Base-by-base conservation (phyloP, 192 early-diverging fungal genomes). In the Podila epicladia region DNA sequence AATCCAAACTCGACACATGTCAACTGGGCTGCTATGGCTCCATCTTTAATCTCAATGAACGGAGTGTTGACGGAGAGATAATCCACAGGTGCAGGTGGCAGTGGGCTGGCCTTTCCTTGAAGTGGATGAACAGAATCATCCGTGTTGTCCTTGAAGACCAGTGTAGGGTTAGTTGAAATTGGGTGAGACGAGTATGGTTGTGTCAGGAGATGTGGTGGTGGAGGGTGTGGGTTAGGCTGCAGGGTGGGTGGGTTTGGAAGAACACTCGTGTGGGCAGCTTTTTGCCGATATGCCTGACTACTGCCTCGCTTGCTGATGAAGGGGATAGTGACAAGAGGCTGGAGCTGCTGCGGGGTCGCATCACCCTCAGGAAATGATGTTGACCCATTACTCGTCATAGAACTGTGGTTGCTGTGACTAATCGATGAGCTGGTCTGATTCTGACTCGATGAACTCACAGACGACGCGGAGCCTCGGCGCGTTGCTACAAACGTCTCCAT, bases 1-100 rank as follows among this genome's bases (percentile, higher is more conserved):
- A 93, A 82, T 24, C 89, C 83, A 38, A 73, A 85, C 60, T 94
- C 93, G 13, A 93, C 78, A 37, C 82, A 85, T 5, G 89, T 92
- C 28, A 95, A 73, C 59, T 95, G 93, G 38, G 88, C 83, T 2
- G 91, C 93, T 58, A 95, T 86, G 0, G 74, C 83, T 9, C 80
- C 71, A 59, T 89, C 87, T 35, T 90, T 85, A 45, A 90, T 67
- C 3, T 89, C 87, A 45, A 92, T 78, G 48, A 92, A 90, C 17
- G 85, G 69, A 19, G 83, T 70, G 38, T 82, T 64, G 41, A 67
- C 62, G 22, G 71, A 61, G 53, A 55, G 53, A 55, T 55, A 55
- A 55, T 55, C 53, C 1, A 55, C 24, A n/a, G 53, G 53, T 1
- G 53, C n/a, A 9, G 53, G 53, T 2, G 6, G 53, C 1, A 22